A percentile compares a stretch with the other conserved stretches of the same genome.
Conservation (phyloP, 163 green algal genomes). For the Chloromonas sp. region DNA sequence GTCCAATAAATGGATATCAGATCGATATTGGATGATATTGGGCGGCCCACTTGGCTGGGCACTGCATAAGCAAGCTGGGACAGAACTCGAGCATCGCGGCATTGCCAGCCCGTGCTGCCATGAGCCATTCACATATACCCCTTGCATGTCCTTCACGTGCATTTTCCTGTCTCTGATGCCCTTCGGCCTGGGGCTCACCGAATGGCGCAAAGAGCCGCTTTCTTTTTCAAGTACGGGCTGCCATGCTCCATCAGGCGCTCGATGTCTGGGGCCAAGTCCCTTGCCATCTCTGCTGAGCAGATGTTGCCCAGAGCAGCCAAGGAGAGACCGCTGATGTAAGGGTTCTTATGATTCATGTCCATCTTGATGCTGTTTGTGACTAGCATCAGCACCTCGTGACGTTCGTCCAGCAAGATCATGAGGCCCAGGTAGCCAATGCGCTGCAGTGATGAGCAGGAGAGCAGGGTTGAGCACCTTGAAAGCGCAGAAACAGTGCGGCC, state of each 20-base stretch:
- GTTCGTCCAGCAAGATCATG: slow-evolving; percentile 97
- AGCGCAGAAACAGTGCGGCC: too few relatives aligned
- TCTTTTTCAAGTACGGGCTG: slow-evolving; percentile 92
- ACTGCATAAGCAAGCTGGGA: too few relatives aligned
- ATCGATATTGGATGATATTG: too few relatives aligned
- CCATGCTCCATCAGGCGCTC: slow-evolving; percentile 71
- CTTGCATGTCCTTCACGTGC: too few relatives aligned
- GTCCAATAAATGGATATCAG: too few relatives aligned
- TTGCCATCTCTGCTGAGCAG: slow-evolving; percentile 88
- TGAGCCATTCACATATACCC: too few relatives aligned
- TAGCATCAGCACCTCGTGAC: slow-evolving; percentile 99
- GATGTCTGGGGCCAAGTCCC: slow-evolving; percentile 93
- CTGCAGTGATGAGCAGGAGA: slow-evolving; percentile 39
- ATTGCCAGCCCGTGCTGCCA: too few relatives aligned
- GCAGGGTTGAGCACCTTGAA: too few relatives aligned
- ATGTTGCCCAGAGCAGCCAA: slow-evolving; percentile 96
- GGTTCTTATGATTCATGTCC: slow-evolving; percentile 84
- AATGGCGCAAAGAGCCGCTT: slow-evolving; percentile 85
- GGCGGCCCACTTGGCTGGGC: too few relatives aligned
- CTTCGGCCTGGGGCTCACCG: slow-evolving; percentile 31
- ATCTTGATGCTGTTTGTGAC: slow-evolving; percentile 98
- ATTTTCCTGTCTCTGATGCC: background rate
- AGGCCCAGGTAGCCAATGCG: slow-evolving; percentile 96
- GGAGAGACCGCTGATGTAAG: slow-evolving; percentile 88
- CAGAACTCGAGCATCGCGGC: too few relatives aligned